Base-by-base conservation (phyloP, 1,139 yeast species). In the Suhomyces bribrorum region DNA sequence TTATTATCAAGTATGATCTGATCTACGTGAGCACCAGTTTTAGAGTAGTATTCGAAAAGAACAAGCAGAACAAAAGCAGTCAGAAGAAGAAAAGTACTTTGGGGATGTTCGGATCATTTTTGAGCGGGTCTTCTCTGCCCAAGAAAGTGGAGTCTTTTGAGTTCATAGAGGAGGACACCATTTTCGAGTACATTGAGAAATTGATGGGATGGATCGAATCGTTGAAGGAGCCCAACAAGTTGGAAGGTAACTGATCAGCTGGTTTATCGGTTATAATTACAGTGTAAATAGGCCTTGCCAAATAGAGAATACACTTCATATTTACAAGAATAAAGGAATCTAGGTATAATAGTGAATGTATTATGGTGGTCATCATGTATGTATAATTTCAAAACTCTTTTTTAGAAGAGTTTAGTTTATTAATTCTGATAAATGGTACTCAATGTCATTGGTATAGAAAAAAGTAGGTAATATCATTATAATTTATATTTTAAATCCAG, bases 131-230 rank as follows among this genome's bases (percentile, higher is more conserved):
- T 46, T 36, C 45, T 27, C 48, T 30, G 29, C 36, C 32, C 20
- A 46, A 35, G 41, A 32, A 14, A 13, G 41, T 20, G n/a, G 44
- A 36, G 16, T 23, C 24, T 5, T 56, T 47, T 29, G 64, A 61
- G 40, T 70, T 69, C 45, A 53, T 50, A 11, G 61, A 54, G 9
- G 46, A 46, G 7, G 77, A 71, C 47, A 61, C 69, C n/a, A 61
- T 69, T 11, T 50, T 61, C 29, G 62, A 55, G 31, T 66, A 68
- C 46, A 53, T 66, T 48, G 68, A 64, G 40, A 45, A 45, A 23
- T 20, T 66, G 17, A 49, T 70, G 13, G 45, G 43, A 22, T 66
- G 71, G 73, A 45, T 66, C 13, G 70, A 64, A 26, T 46, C 39
- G 7, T 38, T 53, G 35, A 46, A 45, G 23, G 45, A 34, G 7